These are phyloP conservation scores for Neurospora sp. DNA, from an alignment of 495 filamentous ascomycete species.

Conservation along the genomic window DNA sequence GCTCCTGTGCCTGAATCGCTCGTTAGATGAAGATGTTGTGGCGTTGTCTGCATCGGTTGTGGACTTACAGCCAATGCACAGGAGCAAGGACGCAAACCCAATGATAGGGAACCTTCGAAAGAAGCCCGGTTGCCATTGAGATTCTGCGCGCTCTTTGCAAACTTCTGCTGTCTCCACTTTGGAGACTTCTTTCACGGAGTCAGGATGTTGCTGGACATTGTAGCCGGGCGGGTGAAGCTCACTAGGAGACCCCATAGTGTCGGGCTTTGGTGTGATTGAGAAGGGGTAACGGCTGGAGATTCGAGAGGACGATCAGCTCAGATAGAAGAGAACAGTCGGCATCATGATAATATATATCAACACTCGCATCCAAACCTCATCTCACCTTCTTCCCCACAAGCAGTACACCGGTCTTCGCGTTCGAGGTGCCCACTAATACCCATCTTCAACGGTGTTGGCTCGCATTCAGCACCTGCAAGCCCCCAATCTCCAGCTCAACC, in stretches of 20 bases:
- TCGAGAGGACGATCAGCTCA: background rate
- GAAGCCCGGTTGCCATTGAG: no score
- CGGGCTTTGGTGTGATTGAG: background rate
- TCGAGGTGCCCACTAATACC: background rate
- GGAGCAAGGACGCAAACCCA: no score
- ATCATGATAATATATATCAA: background rate
- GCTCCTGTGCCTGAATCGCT: no score
- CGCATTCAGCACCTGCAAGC: background rate
- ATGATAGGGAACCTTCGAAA: no score
- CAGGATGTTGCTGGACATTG: background rate
- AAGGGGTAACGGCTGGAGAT: background rate
- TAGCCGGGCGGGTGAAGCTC: background rate
- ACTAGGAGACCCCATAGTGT: background rate
- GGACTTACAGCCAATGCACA: no score
- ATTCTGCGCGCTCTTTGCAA: no score
- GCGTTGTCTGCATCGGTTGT: no score
- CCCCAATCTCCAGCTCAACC: background rate
- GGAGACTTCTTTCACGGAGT: background rate
- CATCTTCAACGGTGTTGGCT: background rate
- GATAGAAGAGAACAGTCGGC: rapidly evolving
- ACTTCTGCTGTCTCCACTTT: background rate
- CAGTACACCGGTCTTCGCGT: background rate
- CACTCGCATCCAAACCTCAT: background rate
- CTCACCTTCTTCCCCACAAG: background rate
- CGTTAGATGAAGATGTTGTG: no score